phyloP scores from a whole-genome alignment of 1,139 yeast species.

The Diutina ranongensis region DNA sequence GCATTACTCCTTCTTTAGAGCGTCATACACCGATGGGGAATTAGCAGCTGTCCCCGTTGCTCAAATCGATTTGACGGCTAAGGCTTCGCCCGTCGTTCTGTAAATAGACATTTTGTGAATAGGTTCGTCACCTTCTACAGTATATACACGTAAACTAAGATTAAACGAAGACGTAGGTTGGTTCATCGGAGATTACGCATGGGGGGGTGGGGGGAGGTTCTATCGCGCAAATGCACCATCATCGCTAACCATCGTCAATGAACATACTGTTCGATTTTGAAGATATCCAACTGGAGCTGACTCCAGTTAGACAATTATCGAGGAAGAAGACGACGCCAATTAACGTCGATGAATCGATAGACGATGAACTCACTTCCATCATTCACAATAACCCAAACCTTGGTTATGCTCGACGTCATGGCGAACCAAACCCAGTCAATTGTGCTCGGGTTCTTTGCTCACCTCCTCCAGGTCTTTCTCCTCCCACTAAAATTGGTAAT shows the following conservation, averaged over 20 bases:
- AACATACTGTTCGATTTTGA: not conserved
- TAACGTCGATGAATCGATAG: not conserved
- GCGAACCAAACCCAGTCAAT: not conserved
- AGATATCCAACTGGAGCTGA: constrained; percentile 3
- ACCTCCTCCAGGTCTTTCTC: constrained; percentile 1
- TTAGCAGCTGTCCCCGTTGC: constrained; percentile 29
- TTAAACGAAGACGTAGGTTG: too few relatives aligned
- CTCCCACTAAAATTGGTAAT: not conserved
- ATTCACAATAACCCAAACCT: not conserved
- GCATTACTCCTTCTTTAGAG: constrained; percentile 85
- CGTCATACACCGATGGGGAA: constrained; percentile 37
- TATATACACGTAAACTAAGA: too few relatives aligned
- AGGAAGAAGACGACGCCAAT: not conserved
- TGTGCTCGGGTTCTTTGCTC: constrained; percentile 3
- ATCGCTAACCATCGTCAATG: not conserved
- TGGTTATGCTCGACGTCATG: not conserved
- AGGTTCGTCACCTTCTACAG: not conserved
- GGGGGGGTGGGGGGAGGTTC: too few relatives aligned
- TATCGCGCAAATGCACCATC: not conserved
- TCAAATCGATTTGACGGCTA: not conserved
- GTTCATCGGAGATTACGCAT: too few relatives aligned
- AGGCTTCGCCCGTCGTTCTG: not conserved
- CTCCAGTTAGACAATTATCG: not conserved
- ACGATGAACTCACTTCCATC: constrained; percentile 1
- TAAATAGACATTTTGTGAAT: not conserved